A percentile compares a stretch with the other conserved stretches of the same genome.
These are phyloP conservation scores for Fomes fomentarius DNA, from an alignment of 1,284 basidiomycete species.

Conservation along the genomic window DNA sequence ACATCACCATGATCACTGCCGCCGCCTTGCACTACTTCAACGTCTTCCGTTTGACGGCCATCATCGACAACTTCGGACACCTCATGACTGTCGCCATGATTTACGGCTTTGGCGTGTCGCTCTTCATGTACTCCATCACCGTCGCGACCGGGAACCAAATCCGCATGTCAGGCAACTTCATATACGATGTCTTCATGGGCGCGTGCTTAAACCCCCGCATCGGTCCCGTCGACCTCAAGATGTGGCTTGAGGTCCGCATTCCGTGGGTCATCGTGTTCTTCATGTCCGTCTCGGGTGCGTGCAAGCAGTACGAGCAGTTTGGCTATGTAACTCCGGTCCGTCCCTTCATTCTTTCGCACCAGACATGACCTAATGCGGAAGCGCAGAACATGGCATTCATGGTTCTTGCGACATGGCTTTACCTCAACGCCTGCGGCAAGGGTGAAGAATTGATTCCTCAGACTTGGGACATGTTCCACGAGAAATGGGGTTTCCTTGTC, in stretches of 20 bases:
- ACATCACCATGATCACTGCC: conserved; percentile 83
- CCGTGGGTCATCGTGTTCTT: conserved; percentile 98
- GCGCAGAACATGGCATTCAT: conserved; percentile 96
- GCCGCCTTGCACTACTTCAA: conserved; percentile 79
- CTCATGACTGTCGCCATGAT: conserved; percentile 97
- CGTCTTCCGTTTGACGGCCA: conserved; percentile 90
- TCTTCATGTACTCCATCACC: conserved; percentile 80
- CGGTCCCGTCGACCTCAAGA: conserved; percentile 94
- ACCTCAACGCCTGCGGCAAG: conserved; percentile 95
- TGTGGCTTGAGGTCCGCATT: conserved; percentile 99
- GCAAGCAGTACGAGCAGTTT: conserved; percentile 93
- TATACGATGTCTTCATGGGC: conserved; percentile 98
- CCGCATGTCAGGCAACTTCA: conserved; percentile 91
- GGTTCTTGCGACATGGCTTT: conserved; percentile 94
- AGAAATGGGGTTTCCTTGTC: conserved; percentile 95
- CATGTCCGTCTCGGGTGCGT: conserved; percentile 88
- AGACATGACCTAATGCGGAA: conserved; percentile 1
- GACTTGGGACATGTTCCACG: conserved; percentile 99
- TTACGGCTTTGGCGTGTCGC: conserved; percentile 83
- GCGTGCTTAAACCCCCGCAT: conserved; percentile 93
- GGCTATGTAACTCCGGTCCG: conserved; percentile 91
- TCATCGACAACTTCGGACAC: conserved; percentile 96
- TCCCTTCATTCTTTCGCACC: conserved; percentile 15
- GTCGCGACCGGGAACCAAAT: conserved; percentile 81
- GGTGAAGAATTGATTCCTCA: conserved; percentile 98